These are phyloP conservation scores for Baorangia bicolor DNA, from an alignment of 768 basidiomycete genomes.

Conservation along the genomic window DNA sequence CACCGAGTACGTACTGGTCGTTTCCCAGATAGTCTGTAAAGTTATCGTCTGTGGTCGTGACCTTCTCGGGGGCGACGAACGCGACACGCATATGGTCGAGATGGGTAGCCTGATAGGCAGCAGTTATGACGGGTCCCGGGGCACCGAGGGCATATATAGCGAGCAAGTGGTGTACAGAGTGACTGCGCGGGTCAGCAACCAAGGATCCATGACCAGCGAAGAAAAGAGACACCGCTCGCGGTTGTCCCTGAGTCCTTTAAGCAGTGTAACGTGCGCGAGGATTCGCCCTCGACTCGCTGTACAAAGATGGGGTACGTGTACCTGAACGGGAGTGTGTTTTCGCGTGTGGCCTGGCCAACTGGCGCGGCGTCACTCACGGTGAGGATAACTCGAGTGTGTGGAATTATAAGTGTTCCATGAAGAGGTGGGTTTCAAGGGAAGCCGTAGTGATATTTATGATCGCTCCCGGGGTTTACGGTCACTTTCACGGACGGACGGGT, in stretches of 20 bases:
- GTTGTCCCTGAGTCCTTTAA: no score
- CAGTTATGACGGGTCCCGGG: no score
- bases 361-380: slow-evolving; percentile 42
- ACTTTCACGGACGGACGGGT: no score
- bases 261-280: slow-evolving; percentile 35
- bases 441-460: slow-evolving; percentile 4
- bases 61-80: slow-evolving; percentile 24
- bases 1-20: slow-evolving; percentile 22
- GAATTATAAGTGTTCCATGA: slow-evolving; percentile 34
- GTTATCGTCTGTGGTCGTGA: slow-evolving; percentile 24
- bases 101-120: no score
- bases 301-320: slow-evolving; percentile 35
- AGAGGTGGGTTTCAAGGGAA: slow-evolving; percentile 15
- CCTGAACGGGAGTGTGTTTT: slow-evolving; percentile 63
- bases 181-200: no score
- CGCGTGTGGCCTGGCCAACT: slow-evolving; percentile 54
- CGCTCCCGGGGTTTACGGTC: no score
- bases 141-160: no score
- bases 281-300: slow-evolving; percentile 29
- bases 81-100: no score
- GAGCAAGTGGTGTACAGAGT: no score
- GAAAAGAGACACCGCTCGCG: no score
- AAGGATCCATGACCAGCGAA: no score
- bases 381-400: slow-evolving; percentile 27
- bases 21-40: slow-evolving; percentile 26